These are phyloP conservation scores for Glycyrrhiza uralensis DNA, from an alignment of 306 rosid genomes.

Conservation along the genomic window DNA sequence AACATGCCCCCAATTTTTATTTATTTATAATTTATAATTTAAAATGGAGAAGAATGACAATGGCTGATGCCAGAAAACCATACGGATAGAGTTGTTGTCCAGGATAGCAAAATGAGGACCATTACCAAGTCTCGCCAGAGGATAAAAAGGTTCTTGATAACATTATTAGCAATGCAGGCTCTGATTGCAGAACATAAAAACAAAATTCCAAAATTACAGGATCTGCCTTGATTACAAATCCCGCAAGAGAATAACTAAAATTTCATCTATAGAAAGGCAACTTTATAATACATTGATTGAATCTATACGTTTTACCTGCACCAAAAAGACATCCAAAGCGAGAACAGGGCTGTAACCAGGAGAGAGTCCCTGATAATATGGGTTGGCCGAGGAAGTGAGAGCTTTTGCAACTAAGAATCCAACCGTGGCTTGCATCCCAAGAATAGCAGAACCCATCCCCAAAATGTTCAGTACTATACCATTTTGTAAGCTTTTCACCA, in stretches of 20 bases:
- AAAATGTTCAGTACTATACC: slow-evolving; percentile 77
- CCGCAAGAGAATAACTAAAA: neutral
- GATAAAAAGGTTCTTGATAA: neutral
- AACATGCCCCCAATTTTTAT: neutral
- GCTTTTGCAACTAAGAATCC: slow-evolving; percentile 94
- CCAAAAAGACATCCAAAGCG: slow-evolving; percentile 91
- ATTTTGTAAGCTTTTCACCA: slow-evolving; percentile 72
- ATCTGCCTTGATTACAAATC: neutral
- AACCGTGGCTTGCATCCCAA: slow-evolving; percentile 96
- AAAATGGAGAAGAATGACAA: neutral
- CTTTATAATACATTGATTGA: neutral
- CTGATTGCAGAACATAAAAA: neutral
- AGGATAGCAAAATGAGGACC: neutral
- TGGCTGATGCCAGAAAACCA: slow-evolving; percentile 8
- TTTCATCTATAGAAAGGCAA: neutral
- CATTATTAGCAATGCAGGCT: neutral
- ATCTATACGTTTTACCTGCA: slow-evolving; percentile 58
- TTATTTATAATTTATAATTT: neutral
- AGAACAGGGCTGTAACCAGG: slow-evolving; percentile 94
- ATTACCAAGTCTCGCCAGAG: neutral
- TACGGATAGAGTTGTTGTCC: neutral
- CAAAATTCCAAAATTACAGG: neutral
- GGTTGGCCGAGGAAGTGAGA: slow-evolving; percentile 85
- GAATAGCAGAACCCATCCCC: slow-evolving; percentile 97
- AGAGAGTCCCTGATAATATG: slow-evolving; percentile 76